Conservation (phyloP, 208 protist species). For the Trypanosoma vivax region DNA sequence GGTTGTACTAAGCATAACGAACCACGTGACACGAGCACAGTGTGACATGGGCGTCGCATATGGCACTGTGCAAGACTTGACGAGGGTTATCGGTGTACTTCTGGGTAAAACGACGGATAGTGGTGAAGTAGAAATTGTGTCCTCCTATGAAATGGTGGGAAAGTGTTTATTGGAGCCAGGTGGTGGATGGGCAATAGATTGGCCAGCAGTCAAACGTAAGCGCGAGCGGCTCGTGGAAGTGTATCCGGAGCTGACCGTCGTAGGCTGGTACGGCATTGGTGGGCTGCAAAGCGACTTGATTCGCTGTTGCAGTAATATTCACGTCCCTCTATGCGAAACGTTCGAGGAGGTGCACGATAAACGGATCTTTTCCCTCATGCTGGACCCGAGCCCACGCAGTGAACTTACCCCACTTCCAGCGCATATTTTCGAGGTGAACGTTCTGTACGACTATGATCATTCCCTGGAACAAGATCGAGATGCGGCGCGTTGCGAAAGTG, state of each 20-base stretch:
- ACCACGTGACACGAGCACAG: background rate
- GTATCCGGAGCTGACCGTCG: slow-evolving; percentile 31
- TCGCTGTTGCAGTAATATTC: slow-evolving; percentile 14
- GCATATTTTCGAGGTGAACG: no score
- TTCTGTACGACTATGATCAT: background rate
- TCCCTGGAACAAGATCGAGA: background rate
- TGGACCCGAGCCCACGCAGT: no score
- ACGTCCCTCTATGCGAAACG: slow-evolving; percentile 1
- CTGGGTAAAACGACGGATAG: background rate
- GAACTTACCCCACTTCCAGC: no score
- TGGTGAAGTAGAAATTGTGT: background rate
- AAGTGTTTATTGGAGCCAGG: background rate
- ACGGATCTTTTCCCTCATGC: slow-evolving; percentile 18
- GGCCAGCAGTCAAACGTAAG: slow-evolving; percentile 22
- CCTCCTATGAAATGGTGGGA: background rate
- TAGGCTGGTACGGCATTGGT: slow-evolving; percentile 62
- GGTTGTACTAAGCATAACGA: slow-evolving; percentile 1
- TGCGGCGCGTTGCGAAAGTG: background rate
- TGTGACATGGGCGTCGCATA: background rate
- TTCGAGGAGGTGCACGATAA: slow-evolving; percentile 5
- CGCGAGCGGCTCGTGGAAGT: slow-evolving; percentile 31
- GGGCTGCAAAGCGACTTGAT: slow-evolving; percentile 1
- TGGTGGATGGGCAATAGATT: slow-evolving; percentile 21
- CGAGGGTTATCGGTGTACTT: background rate
- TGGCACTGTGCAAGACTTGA: background rate